Evolutionary conservation across 108 stramenopile species (phyloP), one percentile per base, ranked within the genome.

Genomic region (Cyclotella cryptica): DNA sequence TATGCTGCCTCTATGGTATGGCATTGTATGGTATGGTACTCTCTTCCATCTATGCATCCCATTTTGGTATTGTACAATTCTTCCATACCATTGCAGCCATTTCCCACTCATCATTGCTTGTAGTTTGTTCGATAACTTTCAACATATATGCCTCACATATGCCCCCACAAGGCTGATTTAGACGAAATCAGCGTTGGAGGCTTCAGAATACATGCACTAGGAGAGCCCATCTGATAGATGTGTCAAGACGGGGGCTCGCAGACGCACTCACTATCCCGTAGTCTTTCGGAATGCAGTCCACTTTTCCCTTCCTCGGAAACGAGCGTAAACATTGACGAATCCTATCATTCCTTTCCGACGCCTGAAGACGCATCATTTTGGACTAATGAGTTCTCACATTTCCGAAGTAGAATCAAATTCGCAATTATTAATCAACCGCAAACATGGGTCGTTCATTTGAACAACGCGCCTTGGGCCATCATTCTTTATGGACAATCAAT

Each of bases 401-500:
- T 61, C 11, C 14, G 60, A 30, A 61, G n/a, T 11, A 61, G 35
- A 14, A 2, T 13, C 29, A 15, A 17, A 10, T 35, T 2, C 35
- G 35, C 35, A 35, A 35, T 35, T 35, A 2, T 35, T 5, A 35
- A 35, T 5, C 35, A 35, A 35, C 35, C 35, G 35, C 35, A 35
- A 35, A 5, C 6, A 35, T 35, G 4, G 35, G 35, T 35, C 35
- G 2, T 35, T 6, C 9, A 61, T 30, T 18, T 7, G 15, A 14
- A 39, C 0, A 39, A 35, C 15, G 60, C 60, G 15, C 60, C 60
- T 0, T 65, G 43, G 44, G 1, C 18, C 1, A 43, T 65, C 22
- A 26, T 65, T 29, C 43, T 65, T 5, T 65, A 45, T 45, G 64
- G 64, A 65, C 58, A 71, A 60, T 29, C 57, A 15, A 59, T 46